Base-by-base conservation (phyloP, 345 rosid genomes). In the Murraya paniculata region DNA sequence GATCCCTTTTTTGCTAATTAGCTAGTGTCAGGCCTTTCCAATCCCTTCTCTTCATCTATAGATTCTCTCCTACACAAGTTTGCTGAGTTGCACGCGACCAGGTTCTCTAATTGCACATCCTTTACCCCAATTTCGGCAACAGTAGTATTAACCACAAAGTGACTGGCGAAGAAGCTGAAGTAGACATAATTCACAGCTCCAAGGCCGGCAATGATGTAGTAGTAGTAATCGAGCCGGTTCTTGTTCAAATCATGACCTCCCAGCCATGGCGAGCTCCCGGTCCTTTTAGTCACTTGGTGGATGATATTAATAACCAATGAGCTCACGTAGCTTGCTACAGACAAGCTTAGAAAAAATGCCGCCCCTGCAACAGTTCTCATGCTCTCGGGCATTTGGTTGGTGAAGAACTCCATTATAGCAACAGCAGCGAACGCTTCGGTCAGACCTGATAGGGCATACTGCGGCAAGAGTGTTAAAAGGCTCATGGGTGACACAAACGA, bases 171-270 rank as follows among this genome's bases (percentile, higher is more conserved):
- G 75, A 86, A 77, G 77, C 35, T 84, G 87, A 91, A 93, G 71
- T 90, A 91, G 2, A 91, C 30, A 7, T 91, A 77, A 58, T 93
- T 93, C 13, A 73, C 27, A 9, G 58, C 60, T 70, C 85, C 87
- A 14, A 90, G 60, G 1, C 83, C 85, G 8, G 88, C 93, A 8
- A 90, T 73, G 14, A 90, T 67, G 85, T 74, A 81, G 78, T 83
- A 91, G 71, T 82, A 93, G 71, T 84, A 72, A 64, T 91, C 91
- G 4, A 93, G 87, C 79, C 60, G 81, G 59, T 84, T 85, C 73
- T 82, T 78, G 76, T 91, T 91, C 56, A 88, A 85, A 71, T 93
- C 96, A n/a, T 72, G 88, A 9, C 88, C 90, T 13, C 93, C 93
- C 39, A 91, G 72, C 96, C 93, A 91, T 0, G 92, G 86, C 0